Base-by-base conservation (phyloP, 2,329 filamentous ascomycete genomes). In the Arthrobotrys conoides region DNA sequence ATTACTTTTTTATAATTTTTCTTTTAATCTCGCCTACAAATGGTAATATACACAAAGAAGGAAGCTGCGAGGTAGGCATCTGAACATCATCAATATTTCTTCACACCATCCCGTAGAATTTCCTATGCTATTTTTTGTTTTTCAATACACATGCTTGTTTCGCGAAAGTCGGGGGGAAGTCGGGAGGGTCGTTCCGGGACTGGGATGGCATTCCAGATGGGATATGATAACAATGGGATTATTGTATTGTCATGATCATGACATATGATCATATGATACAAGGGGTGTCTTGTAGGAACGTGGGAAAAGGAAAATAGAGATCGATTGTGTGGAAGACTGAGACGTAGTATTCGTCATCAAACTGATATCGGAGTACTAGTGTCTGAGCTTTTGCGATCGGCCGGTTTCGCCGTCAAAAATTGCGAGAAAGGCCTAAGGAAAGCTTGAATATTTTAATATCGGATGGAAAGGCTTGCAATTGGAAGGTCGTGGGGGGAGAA, bases 391-490 rank as follows among this genome's bases (percentile, higher is more conserved):
- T 41, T 27, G 5, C 18, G 36, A 27, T 27, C 57, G 36, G 57
- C 57, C 57, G 57, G 57, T 20, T 10, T 61, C 57, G 57, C 20
- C 36, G 36, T 61, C 44, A 27, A 20, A 10, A 20, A 44, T 59
- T 44, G 57, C 33, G 36, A 61, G 12, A 24, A n/a, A 30, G n/a
- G n/a, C n/a, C n/a, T n/a, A n/a, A n/a, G 12, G n/a, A 61, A 61
- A 44, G 57, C 61, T 48, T 65, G 41, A 48, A 65, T 65, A 20
- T 65, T 48, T 65, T 24, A 48, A 65, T 65, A 20, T 65, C 41
- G 61, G 44, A 12, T 65, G 41, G 61, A 22, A 36, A 65, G 18
- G 61, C 36, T 61, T 61, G 36, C 30, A 59, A 38, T 18, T 14
- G 53, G 53, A 44, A 41, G 57, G 57, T 61, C 27, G 22, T 12